phyloP scores from a whole-genome alignment of 164 flowering plant species.

The Macadamia tetraphylla region DNA sequence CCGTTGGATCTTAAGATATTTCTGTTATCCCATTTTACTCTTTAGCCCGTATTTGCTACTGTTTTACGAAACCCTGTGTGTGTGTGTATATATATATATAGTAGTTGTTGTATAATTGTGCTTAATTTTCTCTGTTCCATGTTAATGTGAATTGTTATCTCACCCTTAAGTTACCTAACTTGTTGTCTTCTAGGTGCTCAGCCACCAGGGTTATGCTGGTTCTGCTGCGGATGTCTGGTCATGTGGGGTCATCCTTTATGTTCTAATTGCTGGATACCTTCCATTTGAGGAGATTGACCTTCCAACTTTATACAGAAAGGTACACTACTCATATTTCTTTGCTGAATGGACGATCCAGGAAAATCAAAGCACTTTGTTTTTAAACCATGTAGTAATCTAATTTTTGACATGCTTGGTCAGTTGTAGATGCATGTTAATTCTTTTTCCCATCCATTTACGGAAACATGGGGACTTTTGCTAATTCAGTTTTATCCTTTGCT shows the following conservation, averaged over 20 bases:
- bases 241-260: slow-evolving; percentile 95
- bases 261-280: slow-evolving; percentile 94
- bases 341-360: not conserved
- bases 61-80: too few relatives aligned
- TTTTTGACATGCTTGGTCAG: too few relatives aligned
- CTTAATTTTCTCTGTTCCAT: not conserved
- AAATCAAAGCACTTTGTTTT: too few relatives aligned
- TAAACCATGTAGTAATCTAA: too few relatives aligned
- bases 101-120: not conserved
- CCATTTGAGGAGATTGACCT: slow-evolving; percentile 86
- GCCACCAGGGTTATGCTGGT: slow-evolving; percentile 88
- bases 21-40: too few relatives aligned
- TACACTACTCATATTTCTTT: slow-evolving; percentile 10
- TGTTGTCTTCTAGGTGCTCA: slow-evolving; percentile 49
- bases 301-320: slow-evolving; percentile 74
- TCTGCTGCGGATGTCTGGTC: slow-evolving; percentile 99
- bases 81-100: too few relatives aligned
- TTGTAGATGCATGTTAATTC: too few relatives aligned
- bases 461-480: too few relatives aligned
- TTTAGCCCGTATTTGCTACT: too few relatives aligned
- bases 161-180: not conserved
- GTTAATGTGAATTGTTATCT: not conserved
- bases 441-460: too few relatives aligned
- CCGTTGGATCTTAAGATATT: too few relatives aligned
- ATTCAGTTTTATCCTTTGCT: too few relatives aligned